A percentile compares a stretch with the other conserved stretches of the same genome.
phyloP scores from a whole-genome alignment of 352 stramenopile genomes.

The Phytophthora crassamura region DNA sequence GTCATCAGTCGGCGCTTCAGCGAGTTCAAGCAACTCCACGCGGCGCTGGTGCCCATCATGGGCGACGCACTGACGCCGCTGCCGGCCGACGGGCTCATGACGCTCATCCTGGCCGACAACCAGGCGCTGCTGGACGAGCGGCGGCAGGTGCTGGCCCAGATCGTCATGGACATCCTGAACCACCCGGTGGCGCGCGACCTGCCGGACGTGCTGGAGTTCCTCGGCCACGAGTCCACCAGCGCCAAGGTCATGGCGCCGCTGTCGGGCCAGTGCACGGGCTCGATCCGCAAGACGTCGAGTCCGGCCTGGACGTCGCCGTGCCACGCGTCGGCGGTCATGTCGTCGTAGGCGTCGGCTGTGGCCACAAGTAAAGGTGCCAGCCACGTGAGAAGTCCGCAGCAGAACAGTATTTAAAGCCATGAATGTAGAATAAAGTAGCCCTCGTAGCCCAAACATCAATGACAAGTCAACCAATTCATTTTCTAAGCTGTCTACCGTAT shows the following conservation, averaged over 20 bases:
- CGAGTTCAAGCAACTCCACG: constrained; percentile 77
- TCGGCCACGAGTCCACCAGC: constrained; percentile 59
- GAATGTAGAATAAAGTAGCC: constrained; percentile 35
- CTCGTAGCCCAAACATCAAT: too few species aligned
- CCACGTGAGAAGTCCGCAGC: neutral
- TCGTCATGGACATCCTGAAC: constrained; percentile 68
- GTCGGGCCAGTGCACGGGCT: constrained; percentile 60
- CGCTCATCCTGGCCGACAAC: constrained; percentile 74
- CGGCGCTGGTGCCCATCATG: constrained; percentile 56
- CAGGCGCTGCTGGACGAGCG: constrained; percentile 73
- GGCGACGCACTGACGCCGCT: constrained; percentile 54
- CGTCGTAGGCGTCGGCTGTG: constrained; percentile 26
- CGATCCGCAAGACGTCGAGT: constrained; percentile 78
- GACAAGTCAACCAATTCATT: too few species aligned
- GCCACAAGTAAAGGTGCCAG: too few species aligned
- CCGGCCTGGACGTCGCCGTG: constrained; percentile 59
- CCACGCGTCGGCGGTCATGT: constrained; percentile 19
- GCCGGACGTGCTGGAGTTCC: constrained; percentile 72
- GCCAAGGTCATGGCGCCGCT: constrained; percentile 46
- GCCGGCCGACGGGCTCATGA: constrained; percentile 63
- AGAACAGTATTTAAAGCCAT: constrained; percentile 37
- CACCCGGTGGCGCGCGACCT: constrained; percentile 60
- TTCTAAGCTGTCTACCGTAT: too few species aligned
- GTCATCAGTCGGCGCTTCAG: constrained; percentile 69
- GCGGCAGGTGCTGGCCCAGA: constrained; percentile 61